Evolutionary conservation across 768 basidiomycete genomes (phyloP).

Genomic region (Trametes sanguinea): DNA sequence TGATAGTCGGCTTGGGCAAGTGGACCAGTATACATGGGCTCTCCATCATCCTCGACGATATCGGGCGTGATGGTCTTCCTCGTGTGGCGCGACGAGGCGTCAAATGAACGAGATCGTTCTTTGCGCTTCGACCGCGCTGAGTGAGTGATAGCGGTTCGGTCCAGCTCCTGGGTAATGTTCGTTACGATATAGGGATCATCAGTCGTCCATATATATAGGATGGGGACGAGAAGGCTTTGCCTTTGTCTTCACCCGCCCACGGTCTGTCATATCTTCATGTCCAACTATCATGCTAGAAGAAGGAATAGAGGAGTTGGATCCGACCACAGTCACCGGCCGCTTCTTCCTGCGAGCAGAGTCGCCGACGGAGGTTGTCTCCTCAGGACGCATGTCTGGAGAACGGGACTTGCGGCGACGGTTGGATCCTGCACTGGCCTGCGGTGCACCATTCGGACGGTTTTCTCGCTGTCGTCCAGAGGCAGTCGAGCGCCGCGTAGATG

Average conservation of each 20-base stretch:
- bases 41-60: constrained; percentile 30
- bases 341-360: constrained; percentile 35
- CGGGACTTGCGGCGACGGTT: constrained; percentile 37
- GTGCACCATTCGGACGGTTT: constrained; percentile 15
- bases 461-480: constrained; percentile 26
- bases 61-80: constrained; percentile 35
- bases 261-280: constrained; percentile 14
- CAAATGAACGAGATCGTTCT: constrained; percentile 42
- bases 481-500: constrained; percentile 16
- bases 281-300: neutral
- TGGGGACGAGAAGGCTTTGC: constrained; percentile 8
- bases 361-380: constrained; percentile 28
- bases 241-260: constrained; percentile 21
- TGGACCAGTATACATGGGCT: constrained; percentile 15
- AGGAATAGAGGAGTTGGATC: neutral
- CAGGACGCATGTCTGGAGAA: constrained; percentile 35
- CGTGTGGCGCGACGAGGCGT: constrained; percentile 26
- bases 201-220: constrained; percentile 13
- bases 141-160: constrained; percentile 3
- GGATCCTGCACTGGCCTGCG: neutral
- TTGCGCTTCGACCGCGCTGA: constrained; percentile 28
- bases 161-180: constrained; percentile 26
- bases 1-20: constrained; percentile 24
- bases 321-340: constrained; percentile 24
- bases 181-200: constrained; percentile 12